Evolutionary conservation across 169 alveolate genomes (phyloP).

Genomic region (Plasmodium adleri): DNA sequence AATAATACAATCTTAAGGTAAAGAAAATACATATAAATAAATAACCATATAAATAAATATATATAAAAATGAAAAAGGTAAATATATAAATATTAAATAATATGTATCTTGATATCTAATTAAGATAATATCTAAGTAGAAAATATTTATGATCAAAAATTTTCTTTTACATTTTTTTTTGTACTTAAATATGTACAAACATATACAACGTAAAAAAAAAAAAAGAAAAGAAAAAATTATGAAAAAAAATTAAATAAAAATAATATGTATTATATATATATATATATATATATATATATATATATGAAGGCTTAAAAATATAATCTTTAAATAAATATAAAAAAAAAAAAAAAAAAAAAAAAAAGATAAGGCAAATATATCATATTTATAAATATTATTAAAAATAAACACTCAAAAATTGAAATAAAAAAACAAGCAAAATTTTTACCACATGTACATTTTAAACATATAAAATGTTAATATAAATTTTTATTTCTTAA

Average conservation of each 20-base stretch:
- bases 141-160: neutral
- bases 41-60: too few relatives aligned
- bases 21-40: too few relatives aligned
- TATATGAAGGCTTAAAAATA: neutral
- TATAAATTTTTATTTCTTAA: conserved; percentile 1
- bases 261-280: neutral
- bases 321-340: neutral
- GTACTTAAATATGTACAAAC: neutral
- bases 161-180: neutral
- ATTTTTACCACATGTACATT: conserved; percentile 1
- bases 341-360: conserved; percentile 6
- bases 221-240: too few relatives aligned
- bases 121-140: neutral
- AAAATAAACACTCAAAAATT: conserved; percentile 2
- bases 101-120: too few relatives aligned
- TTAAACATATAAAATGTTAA: conserved; percentile 2
- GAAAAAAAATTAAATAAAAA: too few relatives aligned
- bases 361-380: conserved; percentile 2
- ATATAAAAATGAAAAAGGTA: too few relatives aligned
- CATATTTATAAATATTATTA: conserved; percentile 12
- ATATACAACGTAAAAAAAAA: neutral
- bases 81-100: too few relatives aligned
- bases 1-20: too few relatives aligned
- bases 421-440: conserved; percentile 1
- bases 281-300: conserved; percentile 12